These are phyloP conservation scores for Solanum dulcamara DNA, from an alignment of 257 asterid genomes.

Conservation along the genomic window DNA sequence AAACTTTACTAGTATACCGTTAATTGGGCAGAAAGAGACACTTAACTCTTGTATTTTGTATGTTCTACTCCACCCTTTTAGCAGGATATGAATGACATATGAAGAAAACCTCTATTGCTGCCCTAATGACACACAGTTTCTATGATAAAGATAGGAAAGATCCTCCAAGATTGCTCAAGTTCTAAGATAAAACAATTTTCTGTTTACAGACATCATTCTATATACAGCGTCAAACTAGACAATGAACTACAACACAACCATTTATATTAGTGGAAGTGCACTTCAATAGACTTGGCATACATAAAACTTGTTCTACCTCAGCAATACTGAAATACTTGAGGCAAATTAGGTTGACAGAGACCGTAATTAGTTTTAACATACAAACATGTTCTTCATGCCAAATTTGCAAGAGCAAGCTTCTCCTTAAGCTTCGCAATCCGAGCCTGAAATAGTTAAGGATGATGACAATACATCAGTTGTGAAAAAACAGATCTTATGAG, in stretches of 20 bases:
- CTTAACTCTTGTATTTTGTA: neutral
- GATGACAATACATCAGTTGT: neutral
- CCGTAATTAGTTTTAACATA: neutral
- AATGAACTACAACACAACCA: neutral
- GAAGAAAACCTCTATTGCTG: neutral
- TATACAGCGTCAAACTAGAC: neutral
- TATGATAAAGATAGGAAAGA: neutral
- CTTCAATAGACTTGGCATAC: too few species aligned
- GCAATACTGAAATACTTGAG: neutral
- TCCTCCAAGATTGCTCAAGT: neutral
- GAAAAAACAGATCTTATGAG: neutral
- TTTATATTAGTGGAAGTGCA: too few species aligned
- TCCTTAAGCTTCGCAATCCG: slow-evolving; percentile 54
- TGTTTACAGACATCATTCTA: neutral
- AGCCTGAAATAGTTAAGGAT: slow-evolving; percentile 33
- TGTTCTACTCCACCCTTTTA: neutral
- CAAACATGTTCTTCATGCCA: slow-evolving; percentile 3
- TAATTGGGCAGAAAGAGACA: neutral
- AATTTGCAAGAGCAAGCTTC: slow-evolving; percentile 29
- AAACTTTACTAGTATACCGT: neutral
- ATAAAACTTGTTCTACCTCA: neutral
- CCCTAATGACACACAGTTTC: neutral
- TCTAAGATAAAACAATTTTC: neutral
- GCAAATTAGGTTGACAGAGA: neutral
- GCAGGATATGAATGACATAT: neutral